These are phyloP conservation scores for Phanerochaete carnosa DNA, from an alignment of 768 basidiomycete genomes.

Conservation along the genomic window DNA sequence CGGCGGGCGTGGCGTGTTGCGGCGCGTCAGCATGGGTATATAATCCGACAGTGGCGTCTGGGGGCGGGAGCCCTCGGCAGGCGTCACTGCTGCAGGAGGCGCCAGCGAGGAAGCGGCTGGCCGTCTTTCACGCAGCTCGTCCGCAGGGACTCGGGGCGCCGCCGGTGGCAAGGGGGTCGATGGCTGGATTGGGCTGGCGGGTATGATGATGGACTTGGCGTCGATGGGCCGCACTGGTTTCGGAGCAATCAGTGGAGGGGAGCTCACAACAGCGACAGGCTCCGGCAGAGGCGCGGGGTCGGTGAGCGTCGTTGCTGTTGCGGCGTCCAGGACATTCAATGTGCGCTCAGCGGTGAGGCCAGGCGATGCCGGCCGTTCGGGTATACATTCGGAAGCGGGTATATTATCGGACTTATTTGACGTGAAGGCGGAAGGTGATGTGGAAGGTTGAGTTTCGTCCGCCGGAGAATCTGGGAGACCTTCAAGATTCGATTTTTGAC, in stretches of 20 bases:
- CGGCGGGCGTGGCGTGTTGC: conserved; percentile 40
- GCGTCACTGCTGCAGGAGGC: not conserved
- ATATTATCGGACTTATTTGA: not conserved
- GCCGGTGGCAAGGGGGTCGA: conserved; percentile 6
- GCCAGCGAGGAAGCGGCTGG: not conserved
- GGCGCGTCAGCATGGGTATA: not conserved
- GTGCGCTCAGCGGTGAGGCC: not conserved
- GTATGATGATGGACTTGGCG: conserved; percentile 18
- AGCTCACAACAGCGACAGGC: conserved; percentile 1
- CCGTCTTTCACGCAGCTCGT: not conserved
- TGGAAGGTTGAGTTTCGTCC: not conserved
- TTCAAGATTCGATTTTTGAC: conserved; percentile 62
- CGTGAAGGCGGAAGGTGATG: not conserved
- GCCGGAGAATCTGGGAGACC: conserved; percentile 65
- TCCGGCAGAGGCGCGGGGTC: conserved; percentile 4
- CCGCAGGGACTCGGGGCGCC: not conserved
- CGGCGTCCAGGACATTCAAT: conserved; percentile 6
- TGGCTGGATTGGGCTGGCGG: conserved; percentile 3
- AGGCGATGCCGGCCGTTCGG: not conserved
- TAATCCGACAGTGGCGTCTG: conserved; percentile 4
- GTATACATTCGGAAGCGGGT: not conserved
- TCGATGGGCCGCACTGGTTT: conserved; percentile 19
- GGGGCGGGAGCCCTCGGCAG: not conserved
- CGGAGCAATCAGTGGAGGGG: conserved; percentile 20
- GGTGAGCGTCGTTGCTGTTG: conserved; percentile 7